phyloP scores from a whole-genome alignment of 345 rosid genomes.

The Eucalyptus erythrocorys region DNA sequence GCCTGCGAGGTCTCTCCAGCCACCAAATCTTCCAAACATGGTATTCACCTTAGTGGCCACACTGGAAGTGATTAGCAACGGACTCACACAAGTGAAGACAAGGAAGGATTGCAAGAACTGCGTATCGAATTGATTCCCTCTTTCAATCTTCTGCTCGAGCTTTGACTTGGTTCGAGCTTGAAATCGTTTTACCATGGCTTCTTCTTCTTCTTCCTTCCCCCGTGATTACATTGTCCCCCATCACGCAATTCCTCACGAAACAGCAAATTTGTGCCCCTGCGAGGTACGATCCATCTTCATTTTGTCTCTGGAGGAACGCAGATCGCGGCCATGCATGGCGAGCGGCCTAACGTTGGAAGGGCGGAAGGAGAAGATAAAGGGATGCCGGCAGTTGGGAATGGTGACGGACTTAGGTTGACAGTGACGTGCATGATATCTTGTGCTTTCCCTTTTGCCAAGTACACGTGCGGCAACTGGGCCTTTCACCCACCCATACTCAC shows the following conservation, averaged over 20 bases:
- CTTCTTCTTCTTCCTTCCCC: not conserved
- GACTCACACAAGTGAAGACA: not conserved
- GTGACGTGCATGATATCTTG: not conserved
- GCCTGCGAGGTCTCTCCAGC: not conserved
- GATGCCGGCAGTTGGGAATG: not conserved
- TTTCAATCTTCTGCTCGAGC: not conserved
- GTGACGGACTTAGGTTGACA: not conserved
- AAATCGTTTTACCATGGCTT: not conserved
- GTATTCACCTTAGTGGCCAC: not conserved
- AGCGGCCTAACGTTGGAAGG: not conserved
- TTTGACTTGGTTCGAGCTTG: not conserved
- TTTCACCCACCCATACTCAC: too few relatives aligned
- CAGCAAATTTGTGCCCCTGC: not conserved
- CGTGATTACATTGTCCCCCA: not conserved
- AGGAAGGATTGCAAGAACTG: not conserved
- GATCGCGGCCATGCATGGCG: not conserved
- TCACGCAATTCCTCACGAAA: not conserved
- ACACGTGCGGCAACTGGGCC: accelerated
- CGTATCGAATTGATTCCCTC: not conserved
- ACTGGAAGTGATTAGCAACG: not conserved
- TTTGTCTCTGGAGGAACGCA: not conserved
- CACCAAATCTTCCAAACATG: not conserved
- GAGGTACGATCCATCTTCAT: not conserved
- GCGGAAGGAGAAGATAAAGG: not conserved
- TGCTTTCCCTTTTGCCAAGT: not conserved